A percentile compares a stretch with the other conserved stretches of the same genome.
Conservation (phyloP, 441 rosid species). For the Aleurites moluccanus region DNA sequence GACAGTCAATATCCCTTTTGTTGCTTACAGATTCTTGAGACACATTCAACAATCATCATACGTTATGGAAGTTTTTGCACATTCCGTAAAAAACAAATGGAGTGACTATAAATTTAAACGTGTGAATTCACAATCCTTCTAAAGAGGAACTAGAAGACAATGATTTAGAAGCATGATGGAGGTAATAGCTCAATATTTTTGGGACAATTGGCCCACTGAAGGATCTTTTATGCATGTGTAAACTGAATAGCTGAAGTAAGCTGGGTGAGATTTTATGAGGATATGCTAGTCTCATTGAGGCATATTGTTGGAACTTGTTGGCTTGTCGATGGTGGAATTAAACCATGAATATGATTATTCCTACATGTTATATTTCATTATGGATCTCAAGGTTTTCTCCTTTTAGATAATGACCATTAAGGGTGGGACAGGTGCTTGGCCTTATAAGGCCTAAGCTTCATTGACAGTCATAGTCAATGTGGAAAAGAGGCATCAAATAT, state of each 20-base stretch:
- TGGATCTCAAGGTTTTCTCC: not conserved
- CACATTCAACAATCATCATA: too few relatives aligned
- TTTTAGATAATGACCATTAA: not conserved
- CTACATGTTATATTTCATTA: not conserved
- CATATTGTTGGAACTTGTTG: not conserved
- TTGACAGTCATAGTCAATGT: not conserved
- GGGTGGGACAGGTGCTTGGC: not conserved
- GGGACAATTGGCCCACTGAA: not conserved
- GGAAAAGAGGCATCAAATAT: not conserved
- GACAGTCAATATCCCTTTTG: too few relatives aligned
- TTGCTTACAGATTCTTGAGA: too few relatives aligned
- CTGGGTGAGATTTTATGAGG: not conserved
- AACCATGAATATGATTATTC: not conserved
- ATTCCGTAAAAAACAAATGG: not conserved
- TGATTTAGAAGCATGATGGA: not conserved
- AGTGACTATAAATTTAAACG: not conserved
- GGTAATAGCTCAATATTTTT: not conserved
- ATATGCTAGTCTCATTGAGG: not conserved
- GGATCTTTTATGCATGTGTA: not conserved
- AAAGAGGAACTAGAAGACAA: not conserved
- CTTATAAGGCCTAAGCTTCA: not conserved
- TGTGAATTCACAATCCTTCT: not conserved
- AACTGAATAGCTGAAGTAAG: not conserved
- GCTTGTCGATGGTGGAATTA: not conserved
- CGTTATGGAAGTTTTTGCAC: not conserved